Base-by-base conservation (phyloP, 2,329 filamentous ascomycete genomes). In the Lasiodiplodia theobromae region DNA sequence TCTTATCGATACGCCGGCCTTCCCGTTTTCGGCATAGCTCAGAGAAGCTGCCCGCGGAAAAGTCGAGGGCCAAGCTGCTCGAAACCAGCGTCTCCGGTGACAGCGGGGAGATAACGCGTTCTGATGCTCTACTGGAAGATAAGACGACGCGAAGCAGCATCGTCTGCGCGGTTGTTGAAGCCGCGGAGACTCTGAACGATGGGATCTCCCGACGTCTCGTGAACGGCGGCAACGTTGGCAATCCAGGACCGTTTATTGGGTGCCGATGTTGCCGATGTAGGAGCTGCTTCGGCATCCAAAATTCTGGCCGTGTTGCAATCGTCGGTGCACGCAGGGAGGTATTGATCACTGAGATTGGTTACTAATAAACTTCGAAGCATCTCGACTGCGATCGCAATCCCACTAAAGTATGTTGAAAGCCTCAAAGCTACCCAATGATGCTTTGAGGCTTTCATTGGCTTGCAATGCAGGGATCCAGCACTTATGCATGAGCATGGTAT, bases 1-100 rank as follows among this genome's bases (percentile, higher is more conserved):
- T 28, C 56, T 63, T 68, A 68, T 68, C 66, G 66, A 68, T 68
- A 68, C 54, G 47, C 28, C 47, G 2, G 44, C 31, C 6, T 37
- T 51, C n/a, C 58, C 16, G 58, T 18, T 18, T 63, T 51, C 28
- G 58, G 58, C 40, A 12, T 63, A 51, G 58, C 25, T 12, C 28
- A 25, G 58, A 63, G 40, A 63, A 51, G 44, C 58, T n/a, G 60
- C 28, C 60, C 60, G 60, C 60, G 60, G 60, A 64, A 52, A 64
- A 64, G 60, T 49, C 23, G 47, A 21, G 38, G 31, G 44, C 58
- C 58, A 51, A 63, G 60, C 28, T 37, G 12, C 31, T 11, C 11
- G 8, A 21, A 52, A 52, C 12, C 60, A 52, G 23, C 4, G 23
- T 64, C 47, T 64, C 60, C 60, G 60, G 60, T 21, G 40, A 47